These are phyloP conservation scores for Botryotinia convoluta DNA, from an alignment of 2,329 filamentous ascomycete genomes.

Conservation along the genomic window DNA sequence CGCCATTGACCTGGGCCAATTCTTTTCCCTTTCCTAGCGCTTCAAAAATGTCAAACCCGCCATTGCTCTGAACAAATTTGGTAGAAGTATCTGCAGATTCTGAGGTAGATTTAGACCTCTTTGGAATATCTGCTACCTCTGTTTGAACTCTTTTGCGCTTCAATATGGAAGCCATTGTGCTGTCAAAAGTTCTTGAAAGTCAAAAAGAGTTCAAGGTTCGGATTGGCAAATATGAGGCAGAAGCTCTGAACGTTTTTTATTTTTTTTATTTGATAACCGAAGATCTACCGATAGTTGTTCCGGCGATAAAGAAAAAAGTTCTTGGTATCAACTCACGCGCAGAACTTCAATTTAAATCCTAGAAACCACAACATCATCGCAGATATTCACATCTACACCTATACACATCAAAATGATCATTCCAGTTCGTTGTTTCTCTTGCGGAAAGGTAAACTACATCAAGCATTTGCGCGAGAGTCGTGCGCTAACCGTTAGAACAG, in stretches of 20 bases:
- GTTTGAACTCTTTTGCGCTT: constrained; percentile 40
- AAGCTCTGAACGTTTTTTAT: constrained; percentile 26
- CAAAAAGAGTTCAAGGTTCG: constrained; percentile 22
- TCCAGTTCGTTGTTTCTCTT: constrained; percentile 96
- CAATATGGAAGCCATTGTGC: constrained; percentile 38
- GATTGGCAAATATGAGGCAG: constrained; percentile 15
- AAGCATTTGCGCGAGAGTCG: constrained; percentile 13
- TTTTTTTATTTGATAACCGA: constrained; percentile 18
- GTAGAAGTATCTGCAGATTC: neutral
- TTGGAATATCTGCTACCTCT: constrained; percentile 34
- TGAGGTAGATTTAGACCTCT: constrained; percentile 33
- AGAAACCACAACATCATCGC: constrained; percentile 11
- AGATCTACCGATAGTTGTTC: constrained; percentile 6
- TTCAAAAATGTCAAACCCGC: constrained; percentile 36
- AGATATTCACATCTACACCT: neutral
- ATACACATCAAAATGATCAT: constrained; percentile 78
- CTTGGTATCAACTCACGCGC: constrained; percentile 20
- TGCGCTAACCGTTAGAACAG: constrained; percentile 47
- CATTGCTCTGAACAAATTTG: constrained; percentile 17
- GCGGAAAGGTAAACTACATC: constrained; percentile 77
- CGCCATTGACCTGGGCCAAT: constrained; percentile 26
- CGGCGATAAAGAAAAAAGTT: constrained; percentile 21
- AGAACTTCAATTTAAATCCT: constrained; percentile 14
- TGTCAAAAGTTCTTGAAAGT: constrained; percentile 35
- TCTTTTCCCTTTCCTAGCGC: constrained; percentile 27